Base-by-base conservation (phyloP, 179 eudicot species). In the Beta corolliflora region DNA sequence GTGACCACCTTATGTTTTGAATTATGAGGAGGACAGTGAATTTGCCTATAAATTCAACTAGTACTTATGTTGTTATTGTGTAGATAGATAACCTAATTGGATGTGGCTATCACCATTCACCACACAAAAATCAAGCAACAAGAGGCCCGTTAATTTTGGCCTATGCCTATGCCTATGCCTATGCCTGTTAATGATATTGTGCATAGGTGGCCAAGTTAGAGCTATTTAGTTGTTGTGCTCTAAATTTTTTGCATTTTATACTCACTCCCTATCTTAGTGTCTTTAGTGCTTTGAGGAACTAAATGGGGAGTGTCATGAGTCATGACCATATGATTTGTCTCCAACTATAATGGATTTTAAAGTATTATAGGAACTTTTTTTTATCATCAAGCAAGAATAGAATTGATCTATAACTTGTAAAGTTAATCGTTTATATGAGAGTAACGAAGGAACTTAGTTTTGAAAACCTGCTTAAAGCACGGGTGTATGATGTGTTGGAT, bases 1-100 rank as follows among this genome's bases (percentile, higher is more conserved):
- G 6, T 71, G 75, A 50, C 75, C 41, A 50, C 75, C 48, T 79
- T 55, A 76, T 76, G 64, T 55, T 79, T 69, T 79, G 16, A 70
- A 70, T 36, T 69, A 53, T 44, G 7, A 41, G 18, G 36, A 50
- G 8, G 31, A 52, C 52, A 52, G 61, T 73, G 76, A 23, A 23
- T 50, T 36, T 36, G 52, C 19, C 53, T 3, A 8, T 69, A 41
- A 44, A 69, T 41, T 69, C 73, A 69, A 41, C 23, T 3, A 36
- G 41, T 36, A 36, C 41, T 36, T 36, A 48, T 48, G 53, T 48
- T 48, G 53, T 48, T 36, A 36, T 36, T 36, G 4, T 36, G 41
- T 36, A 36, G 41, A 3, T 36, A 36, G 4, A 36, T 36, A 29
- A 29, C 41, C 41, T 36, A 36, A 36, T 36, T 36, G 46, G 48